These are phyloP conservation scores for Diaporthe destruens DNA, from an alignment of 2,329 filamentous ascomycete species.

Conservation along the genomic window DNA sequence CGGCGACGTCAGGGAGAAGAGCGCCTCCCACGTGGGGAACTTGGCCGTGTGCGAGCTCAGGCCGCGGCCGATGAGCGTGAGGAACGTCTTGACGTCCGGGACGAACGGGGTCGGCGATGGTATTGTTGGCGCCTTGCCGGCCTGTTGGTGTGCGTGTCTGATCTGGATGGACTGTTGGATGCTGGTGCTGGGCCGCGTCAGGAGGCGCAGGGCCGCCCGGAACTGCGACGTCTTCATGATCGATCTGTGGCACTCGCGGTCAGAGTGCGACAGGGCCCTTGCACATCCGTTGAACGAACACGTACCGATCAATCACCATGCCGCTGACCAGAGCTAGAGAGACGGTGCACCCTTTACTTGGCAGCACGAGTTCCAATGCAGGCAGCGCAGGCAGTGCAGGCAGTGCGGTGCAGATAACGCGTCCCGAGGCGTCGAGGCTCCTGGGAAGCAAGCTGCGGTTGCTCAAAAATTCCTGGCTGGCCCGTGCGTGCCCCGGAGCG, in stretches of 20 bases:
- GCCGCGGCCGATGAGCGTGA: slow-evolving; percentile 90
- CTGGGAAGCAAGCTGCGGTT: not conserved
- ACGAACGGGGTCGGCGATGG: slow-evolving; percentile 86
- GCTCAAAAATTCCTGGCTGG: slow-evolving; percentile 30
- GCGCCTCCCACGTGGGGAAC: slow-evolving; percentile 88
- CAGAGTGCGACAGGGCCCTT: not conserved
- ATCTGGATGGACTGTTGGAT: slow-evolving; percentile 52
- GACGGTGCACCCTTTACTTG: not conserved
- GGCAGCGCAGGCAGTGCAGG: not conserved
- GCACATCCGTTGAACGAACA: not conserved
- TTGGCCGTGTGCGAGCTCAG: slow-evolving; percentile 86
- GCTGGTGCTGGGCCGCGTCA: slow-evolving; percentile 49
- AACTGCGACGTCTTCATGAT: slow-evolving; percentile 45
- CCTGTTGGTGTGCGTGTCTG: slow-evolving; percentile 59
- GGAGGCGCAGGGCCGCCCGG: slow-evolving; percentile 46
- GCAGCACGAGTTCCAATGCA: too few relatives aligned
- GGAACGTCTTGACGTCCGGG: slow-evolving; percentile 86
- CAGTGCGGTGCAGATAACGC: not conserved
- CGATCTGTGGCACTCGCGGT: slow-evolving; percentile 26
- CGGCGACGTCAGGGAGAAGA: slow-evolving; percentile 83
- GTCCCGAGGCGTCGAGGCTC: not conserved
- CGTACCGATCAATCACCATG: slow-evolving; percentile 17
- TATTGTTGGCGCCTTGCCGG: slow-evolving; percentile 51
- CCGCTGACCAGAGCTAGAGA: not conserved
- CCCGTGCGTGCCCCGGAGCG: slow-evolving; percentile 2